Conservation (phyloP, 805 yeast genomes). For the Kurtzmaniella fragi region DNA sequence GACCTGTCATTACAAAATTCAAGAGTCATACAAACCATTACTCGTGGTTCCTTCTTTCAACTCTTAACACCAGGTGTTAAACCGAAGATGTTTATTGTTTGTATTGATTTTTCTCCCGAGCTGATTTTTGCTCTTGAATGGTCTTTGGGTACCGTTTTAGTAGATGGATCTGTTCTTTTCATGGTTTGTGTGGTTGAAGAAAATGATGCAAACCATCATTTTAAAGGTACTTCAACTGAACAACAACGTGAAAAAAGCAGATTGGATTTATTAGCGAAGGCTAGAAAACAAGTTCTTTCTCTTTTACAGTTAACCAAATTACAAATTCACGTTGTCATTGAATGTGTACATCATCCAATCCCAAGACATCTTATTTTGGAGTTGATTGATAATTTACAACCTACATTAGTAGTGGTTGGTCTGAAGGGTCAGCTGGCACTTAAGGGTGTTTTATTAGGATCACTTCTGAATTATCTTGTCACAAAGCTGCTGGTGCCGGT, state of each 20-base stretch:
- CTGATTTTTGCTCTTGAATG: slow-evolving; percentile 81
- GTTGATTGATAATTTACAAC: slow-evolving; percentile 64
- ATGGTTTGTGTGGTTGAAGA: slow-evolving; percentile 59
- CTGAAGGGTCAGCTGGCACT: slow-evolving; percentile 69
- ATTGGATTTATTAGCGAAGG: slow-evolving; percentile 35
- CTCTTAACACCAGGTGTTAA: slow-evolving; percentile 38
- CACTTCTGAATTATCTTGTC: slow-evolving; percentile 66
- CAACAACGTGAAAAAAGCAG: slow-evolving; percentile 31
- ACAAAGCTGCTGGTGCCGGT: slow-evolving; percentile 71
- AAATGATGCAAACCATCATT: slow-evolving; percentile 36
- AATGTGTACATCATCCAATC: slow-evolving; percentile 70
- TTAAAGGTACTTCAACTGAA: slow-evolving; percentile 35
- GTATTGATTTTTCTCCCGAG: slow-evolving; percentile 80
- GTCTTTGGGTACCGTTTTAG: slow-evolving; percentile 79
- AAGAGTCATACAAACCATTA: slow-evolving; percentile 63
- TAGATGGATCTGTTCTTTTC: slow-evolving; percentile 77
- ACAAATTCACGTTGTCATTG: slow-evolving; percentile 69
- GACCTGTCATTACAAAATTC: slow-evolving; percentile 49
- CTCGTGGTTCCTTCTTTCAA: slow-evolving; percentile 36
- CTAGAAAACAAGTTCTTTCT: slow-evolving; percentile 41
- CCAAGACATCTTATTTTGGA: slow-evolving; percentile 69
- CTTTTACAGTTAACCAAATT: slow-evolving; percentile 61
- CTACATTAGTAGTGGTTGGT: slow-evolving; percentile 71
- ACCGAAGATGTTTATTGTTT: slow-evolving; percentile 63
- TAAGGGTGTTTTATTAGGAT: slow-evolving; percentile 70